phyloP scores from a whole-genome alignment of 805 yeast species.

The Komagataella pastoris region DNA sequence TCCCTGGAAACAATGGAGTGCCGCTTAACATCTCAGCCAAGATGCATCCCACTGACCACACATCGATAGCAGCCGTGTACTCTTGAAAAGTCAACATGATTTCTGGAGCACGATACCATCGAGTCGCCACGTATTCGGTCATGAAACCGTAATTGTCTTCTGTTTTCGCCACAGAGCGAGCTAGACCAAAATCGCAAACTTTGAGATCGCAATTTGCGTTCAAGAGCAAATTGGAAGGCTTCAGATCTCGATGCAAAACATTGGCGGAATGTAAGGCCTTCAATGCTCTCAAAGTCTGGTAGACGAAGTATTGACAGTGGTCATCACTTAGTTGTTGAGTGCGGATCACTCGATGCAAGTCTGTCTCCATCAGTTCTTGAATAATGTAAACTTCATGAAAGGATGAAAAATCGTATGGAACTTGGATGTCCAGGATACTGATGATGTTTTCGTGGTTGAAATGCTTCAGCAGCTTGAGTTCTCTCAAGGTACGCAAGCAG shows the following conservation, averaged over 20 bases:
- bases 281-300: constrained; percentile 81
- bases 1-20: constrained; percentile 84
- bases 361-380: constrained; percentile 84
- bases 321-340: constrained; percentile 81
- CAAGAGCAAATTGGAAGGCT: constrained; percentile 76
- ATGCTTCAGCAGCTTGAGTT: constrained; percentile 76
- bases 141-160: constrained; percentile 66
- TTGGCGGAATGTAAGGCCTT: constrained; percentile 91
- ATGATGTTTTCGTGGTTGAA: constrained; percentile 92
- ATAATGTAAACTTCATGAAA: constrained; percentile 83
- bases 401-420: constrained; percentile 61
- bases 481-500: constrained; percentile 80
- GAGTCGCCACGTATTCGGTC: constrained; percentile 96
- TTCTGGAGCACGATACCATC: constrained; percentile 98
- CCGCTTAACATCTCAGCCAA: constrained; percentile 83
- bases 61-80: constrained; percentile 89
- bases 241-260: constrained; percentile 84
- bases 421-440: constrained; percentile 77
- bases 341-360: constrained; percentile 66
- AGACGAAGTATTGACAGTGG: constrained; percentile 86
- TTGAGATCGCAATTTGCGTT: constrained; percentile 92
- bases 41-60: constrained; percentile 96
- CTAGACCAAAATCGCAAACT: constrained; percentile 89
- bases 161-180: constrained; percentile 48
- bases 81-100: constrained; percentile 91